phyloP scores from a whole-genome alignment of 208 protist species.

The Wallacemonas collosoma region DNA sequence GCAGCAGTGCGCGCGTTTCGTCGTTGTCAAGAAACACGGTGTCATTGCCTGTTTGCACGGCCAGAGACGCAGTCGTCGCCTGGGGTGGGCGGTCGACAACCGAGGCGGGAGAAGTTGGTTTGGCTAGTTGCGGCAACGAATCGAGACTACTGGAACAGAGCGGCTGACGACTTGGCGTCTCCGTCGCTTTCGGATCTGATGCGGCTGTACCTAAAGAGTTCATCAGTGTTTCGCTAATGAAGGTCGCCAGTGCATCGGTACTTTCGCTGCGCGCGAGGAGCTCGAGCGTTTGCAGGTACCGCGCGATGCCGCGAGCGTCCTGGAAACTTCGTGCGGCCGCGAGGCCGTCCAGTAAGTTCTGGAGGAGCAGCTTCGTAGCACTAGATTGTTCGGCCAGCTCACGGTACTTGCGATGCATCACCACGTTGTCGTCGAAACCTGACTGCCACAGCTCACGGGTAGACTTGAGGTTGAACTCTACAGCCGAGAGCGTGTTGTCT shows the following conservation, averaged over 20 bases:
- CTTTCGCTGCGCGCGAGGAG: conserved; percentile 76
- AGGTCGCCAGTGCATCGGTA: conserved; percentile 48
- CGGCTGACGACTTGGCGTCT: too few species aligned
- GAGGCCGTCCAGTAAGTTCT: conserved; percentile 80
- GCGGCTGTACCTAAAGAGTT: background rate
- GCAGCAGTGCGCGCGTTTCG: conserved; percentile 27
- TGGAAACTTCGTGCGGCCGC: conserved; percentile 63
- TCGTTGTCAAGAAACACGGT: conserved; percentile 17
- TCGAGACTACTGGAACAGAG: too few species aligned
- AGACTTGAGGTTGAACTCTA: conserved; percentile 80
- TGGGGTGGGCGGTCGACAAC: too few species aligned
- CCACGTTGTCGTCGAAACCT: conserved; percentile 76
- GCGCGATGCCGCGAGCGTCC: conserved; percentile 38
- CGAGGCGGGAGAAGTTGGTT: too few species aligned
- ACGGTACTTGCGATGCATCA: conserved; percentile 82
- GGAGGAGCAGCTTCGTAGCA: conserved; percentile 54
- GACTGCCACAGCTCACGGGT: conserved; percentile 80
- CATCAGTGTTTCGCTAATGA: conserved; percentile 66
- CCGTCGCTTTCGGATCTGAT: too few species aligned
- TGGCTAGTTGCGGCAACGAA: too few species aligned
- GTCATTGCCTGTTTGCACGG: background rate
- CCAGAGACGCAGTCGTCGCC: too few species aligned
- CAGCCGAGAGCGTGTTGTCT: conserved; percentile 66
- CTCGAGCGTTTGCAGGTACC: conserved; percentile 79
- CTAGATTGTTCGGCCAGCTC: conserved; percentile 53